phyloP scores from a whole-genome alignment of 2,329 filamentous ascomycete genomes.

The Neonectria hederae region DNA sequence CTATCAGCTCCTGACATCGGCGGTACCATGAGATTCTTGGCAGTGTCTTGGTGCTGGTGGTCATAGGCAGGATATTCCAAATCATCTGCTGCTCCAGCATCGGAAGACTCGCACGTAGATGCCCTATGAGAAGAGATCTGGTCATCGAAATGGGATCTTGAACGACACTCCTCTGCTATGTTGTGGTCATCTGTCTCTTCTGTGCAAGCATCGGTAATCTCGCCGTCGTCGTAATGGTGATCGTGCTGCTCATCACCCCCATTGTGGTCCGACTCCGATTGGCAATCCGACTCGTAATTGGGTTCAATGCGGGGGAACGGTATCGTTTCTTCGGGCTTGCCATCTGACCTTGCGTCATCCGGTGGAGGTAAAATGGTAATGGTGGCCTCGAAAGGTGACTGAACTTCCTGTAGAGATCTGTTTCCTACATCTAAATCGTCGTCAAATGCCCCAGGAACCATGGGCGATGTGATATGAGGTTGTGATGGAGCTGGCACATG shows the following conservation, averaged over 20 bases:
- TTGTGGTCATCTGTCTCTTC: constrained; percentile 49
- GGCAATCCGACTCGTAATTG: constrained; percentile 52
- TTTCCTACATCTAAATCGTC: constrained; percentile 50
- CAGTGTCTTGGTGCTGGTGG: constrained; percentile 48
- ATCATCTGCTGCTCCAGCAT: constrained; percentile 44
- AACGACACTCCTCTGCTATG: constrained; percentile 41
- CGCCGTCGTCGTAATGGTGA: constrained; percentile 45
- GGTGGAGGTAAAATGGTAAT: constrained; percentile 60
- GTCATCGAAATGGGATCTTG: constrained; percentile 43
- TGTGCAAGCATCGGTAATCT: constrained; percentile 48
- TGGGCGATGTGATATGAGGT: constrained; percentile 18
- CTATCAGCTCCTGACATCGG: constrained; percentile 56
- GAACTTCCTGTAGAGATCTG: constrained; percentile 10
- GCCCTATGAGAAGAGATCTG: constrained; percentile 47
- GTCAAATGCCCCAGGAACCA: constrained; percentile 45
- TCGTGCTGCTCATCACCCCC: constrained; percentile 37
- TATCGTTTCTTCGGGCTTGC: constrained; percentile 33
- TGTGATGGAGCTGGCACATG: constrained; percentile 27
- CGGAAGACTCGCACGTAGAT: constrained; percentile 54
- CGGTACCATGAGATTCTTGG: constrained; percentile 60
- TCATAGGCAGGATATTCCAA: constrained; percentile 40
- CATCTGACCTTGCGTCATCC: constrained; percentile 27
- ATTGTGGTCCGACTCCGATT: constrained; percentile 47
- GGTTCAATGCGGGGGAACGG: constrained; percentile 50
- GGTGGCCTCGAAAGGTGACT: constrained; percentile 52